A percentile compares a stretch with the other conserved stretches of the same genome.
phyloP scores from a whole-genome alignment of 2,329 filamentous ascomycete species.

The Aspergillus thermomutatus region DNA sequence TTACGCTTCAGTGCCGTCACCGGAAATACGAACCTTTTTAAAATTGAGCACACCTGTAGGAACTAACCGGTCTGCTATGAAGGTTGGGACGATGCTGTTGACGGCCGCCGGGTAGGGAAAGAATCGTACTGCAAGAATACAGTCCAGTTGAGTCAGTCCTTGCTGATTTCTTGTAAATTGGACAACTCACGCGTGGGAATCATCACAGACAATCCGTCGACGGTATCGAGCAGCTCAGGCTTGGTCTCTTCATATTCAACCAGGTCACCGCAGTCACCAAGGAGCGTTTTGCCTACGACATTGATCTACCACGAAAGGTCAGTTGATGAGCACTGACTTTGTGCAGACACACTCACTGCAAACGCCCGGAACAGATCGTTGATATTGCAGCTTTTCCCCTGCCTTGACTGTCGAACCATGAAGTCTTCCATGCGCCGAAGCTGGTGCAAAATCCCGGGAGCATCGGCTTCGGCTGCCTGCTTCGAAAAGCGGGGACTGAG shows the following conservation, averaged over 20 bases:
- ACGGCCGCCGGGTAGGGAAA: conserved; percentile 1
- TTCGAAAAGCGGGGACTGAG: conserved; percentile 2
- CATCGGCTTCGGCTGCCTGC: conserved; percentile 1
- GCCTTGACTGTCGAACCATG: neutral
- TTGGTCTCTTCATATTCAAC: neutral
- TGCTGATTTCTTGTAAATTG: neutral
- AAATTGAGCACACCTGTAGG: conserved; percentile 1
- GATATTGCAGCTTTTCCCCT: conserved; percentile 1
- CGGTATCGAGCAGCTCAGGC: conserved; percentile 1
- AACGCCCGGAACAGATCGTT: conserved; percentile 2
- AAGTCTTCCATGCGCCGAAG: conserved; percentile 1
- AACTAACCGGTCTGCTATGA: neutral
- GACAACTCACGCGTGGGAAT: neutral
- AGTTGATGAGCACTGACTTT: neutral
- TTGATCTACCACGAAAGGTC: neutral
- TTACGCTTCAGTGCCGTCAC: no score
- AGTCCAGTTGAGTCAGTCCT: no score
- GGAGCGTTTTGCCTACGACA: neutral
- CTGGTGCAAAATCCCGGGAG: neutral
- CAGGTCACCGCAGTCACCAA: neutral
- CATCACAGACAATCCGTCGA: neutral
- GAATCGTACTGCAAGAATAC: conserved; percentile 1
- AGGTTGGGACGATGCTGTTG: neutral
- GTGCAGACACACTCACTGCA: neutral
- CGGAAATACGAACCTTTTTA: neutral